Conservation (phyloP, 371 early-diverging fungal species). For the Haplosporangium sp. region DNA sequence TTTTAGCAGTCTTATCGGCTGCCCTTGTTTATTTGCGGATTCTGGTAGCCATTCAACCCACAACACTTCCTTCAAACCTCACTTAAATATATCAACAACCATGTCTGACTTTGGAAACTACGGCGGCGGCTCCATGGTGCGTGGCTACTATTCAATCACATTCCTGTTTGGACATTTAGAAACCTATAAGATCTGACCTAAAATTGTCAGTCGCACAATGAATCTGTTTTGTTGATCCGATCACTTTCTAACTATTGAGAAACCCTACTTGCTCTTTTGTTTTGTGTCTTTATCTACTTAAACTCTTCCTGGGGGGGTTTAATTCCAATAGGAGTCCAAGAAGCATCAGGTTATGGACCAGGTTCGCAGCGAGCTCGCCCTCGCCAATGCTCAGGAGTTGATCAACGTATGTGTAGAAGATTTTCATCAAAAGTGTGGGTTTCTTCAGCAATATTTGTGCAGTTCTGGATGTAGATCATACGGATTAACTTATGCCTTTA, state of each 20-base stretch:
- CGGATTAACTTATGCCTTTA: not conserved
- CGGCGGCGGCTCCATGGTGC: slow-evolving; percentile 56
- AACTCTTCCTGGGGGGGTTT: not conserved
- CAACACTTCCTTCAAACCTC: slow-evolving; percentile 1
- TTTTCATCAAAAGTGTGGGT: not conserved
- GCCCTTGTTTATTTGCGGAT: slow-evolving; percentile 5
- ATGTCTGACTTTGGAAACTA: slow-evolving; percentile 57
- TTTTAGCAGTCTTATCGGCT: not conserved
- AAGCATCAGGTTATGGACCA: slow-evolving; percentile 90
- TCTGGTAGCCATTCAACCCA: not conserved
- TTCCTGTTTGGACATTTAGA: not conserved
- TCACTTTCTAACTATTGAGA: not conserved
- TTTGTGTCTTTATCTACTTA: not conserved
- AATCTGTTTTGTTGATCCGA: slow-evolving; percentile 3
- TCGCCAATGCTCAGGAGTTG: slow-evolving; percentile 91
- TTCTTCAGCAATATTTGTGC: not conserved
- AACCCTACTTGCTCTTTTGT: not conserved
- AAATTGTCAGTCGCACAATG: not conserved
- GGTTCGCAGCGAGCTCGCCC: slow-evolving; percentile 84
- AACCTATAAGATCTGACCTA: not conserved
- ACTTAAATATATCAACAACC: slow-evolving; percentile 15
- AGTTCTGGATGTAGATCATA: not conserved
- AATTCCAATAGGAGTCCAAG: slow-evolving; percentile 61
- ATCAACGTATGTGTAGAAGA: slow-evolving; percentile 71
- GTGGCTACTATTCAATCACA: not conserved